Conservation (phyloP, 805 yeast species). For the Sugiyamaella lignohabitans region DNA sequence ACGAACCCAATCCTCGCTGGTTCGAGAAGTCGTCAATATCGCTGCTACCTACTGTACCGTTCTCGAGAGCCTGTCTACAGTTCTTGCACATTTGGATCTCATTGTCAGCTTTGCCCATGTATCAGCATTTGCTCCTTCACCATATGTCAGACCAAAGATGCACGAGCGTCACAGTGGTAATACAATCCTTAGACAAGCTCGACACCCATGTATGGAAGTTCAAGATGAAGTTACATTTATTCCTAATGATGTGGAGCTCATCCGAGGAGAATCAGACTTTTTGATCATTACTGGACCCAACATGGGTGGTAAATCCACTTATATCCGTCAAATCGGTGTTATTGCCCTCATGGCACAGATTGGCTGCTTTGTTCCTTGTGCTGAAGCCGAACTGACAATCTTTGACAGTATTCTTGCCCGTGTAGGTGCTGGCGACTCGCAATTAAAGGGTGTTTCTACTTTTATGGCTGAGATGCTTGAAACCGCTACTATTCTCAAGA, state of each 20-base stretch:
- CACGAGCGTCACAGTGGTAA: conserved; percentile 42
- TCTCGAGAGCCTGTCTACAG: conserved; percentile 57
- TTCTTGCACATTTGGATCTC: conserved; percentile 75
- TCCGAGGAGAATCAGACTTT: conserved; percentile 56
- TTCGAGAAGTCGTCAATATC: conserved; percentile 74
- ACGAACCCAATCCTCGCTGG: conserved; percentile 67
- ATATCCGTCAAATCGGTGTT: conserved; percentile 83
- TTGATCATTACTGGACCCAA: conserved; percentile 90
- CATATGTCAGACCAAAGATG: conserved; percentile 70
- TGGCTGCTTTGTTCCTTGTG: conserved; percentile 83
- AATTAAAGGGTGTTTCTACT: conserved; percentile 92
- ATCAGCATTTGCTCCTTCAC: conserved; percentile 72
- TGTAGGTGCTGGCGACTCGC: conserved; percentile 99
- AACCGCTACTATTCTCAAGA: conserved; percentile 76
- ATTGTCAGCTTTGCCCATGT: conserved; percentile 79
- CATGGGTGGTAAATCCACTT: conserved; percentile 97
- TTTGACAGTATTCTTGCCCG: conserved; percentile 91
- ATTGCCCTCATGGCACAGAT: conserved; percentile 82
- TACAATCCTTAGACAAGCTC: conserved; percentile 59
- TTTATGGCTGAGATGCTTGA: conserved; percentile 97
- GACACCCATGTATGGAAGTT: conserved; percentile 92
- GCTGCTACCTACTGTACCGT: conserved; percentile 77
- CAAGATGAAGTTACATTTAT: conserved; percentile 89
- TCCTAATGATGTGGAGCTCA: conserved; percentile 76
- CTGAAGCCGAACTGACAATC: conserved; percentile 68